Conservation (phyloP, 2,329 filamentous ascomycete species). For the Endocalyx cinctus region DNA sequence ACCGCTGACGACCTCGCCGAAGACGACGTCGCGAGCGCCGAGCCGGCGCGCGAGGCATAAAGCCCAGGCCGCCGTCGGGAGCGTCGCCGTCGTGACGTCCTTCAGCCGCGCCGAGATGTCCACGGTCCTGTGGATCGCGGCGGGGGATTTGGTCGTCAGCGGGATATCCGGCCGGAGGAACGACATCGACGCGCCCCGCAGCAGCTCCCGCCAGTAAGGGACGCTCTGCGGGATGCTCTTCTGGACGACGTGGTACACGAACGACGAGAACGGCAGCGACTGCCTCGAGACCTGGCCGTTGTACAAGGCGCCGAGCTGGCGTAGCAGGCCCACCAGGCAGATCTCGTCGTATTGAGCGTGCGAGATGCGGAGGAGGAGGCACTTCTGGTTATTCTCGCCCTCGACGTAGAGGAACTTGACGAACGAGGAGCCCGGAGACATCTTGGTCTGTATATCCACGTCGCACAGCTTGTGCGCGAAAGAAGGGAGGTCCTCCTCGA, state of each 20-base stretch:
- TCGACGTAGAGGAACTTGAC: conserved; percentile 54
- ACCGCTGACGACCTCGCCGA: conserved; percentile 63
- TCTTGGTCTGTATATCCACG: conserved; percentile 49
- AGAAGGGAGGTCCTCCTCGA: conserved; percentile 44
- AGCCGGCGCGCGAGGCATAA: conserved; percentile 55
- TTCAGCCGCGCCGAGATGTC: conserved; percentile 43
- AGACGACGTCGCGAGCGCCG: conserved; percentile 51
- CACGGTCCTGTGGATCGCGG: conserved; percentile 37
- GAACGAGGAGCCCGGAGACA: conserved; percentile 56
- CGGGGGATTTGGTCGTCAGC: conserved; percentile 32
- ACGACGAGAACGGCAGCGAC: conserved; percentile 40
- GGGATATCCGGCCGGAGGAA: conserved; percentile 35
- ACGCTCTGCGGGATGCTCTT: conserved; percentile 44
- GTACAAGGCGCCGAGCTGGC: conserved; percentile 54
- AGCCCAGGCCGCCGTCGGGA: conserved; percentile 65
- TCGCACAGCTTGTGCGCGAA: conserved; percentile 52
- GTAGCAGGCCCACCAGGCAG: conserved; percentile 57
- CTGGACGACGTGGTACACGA: conserved; percentile 38
- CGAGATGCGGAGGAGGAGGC: conserved; percentile 57
- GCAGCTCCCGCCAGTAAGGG: conserved; percentile 57
- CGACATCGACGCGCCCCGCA: conserved; percentile 50
- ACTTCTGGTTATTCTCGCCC: conserved; percentile 29
- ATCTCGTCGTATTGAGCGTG: conserved; percentile 69
- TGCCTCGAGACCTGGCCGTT: conserved; percentile 24
- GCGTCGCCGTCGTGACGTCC: conserved; percentile 58